Base-by-base conservation (phyloP, 2,329 filamentous ascomycete species). In the Zymoseptoria ardabiliae region DNA sequence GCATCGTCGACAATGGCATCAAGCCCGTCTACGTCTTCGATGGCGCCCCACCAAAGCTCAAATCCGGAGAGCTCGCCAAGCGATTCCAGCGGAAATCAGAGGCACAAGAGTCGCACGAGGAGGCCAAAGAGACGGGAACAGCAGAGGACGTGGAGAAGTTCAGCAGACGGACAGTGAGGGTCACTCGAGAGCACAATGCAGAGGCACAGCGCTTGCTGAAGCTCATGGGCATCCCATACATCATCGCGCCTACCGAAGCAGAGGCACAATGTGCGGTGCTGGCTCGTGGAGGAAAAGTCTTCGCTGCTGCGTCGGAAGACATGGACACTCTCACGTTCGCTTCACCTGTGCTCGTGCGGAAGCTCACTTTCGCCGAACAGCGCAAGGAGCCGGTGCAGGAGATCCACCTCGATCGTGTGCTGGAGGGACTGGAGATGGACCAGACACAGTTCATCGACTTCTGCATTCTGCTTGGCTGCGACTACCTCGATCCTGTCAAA, bases 271-370 rank as follows among this genome's bases (percentile, higher is more conserved):
- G 94, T 73, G 94, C 94, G 2, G 88, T 87, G 49, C 81, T 99
- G 62, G 94, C 94, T 0, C 82, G 88, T 62, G 92, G 90, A 4
- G 93, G 91, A 45, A 97, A 97, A 77, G 94, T 99, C 55, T 99
- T 95, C 73, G 94, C 92, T 3, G 94, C 94, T 20, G 94, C 94
- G 2, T 96, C 90, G 65, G 94, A 99, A 77, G 94, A 99, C 76
- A 99, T 99, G 94, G 94, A 99, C 72, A 99, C 94, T 0, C 79
- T 99, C 58, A 97, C 93, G 70, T 99, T 99, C 75, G 86, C 97
- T 70, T 83, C 92, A 55, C 94, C 94, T 0, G 92, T 99, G 60
- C 78, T 99, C 53, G 78, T 99, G 64, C 84, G 94, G 54, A 92
- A 99, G 76, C 82, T 99, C 64, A 99, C 94, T 1, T 97, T 97